phyloP scores from a whole-genome alignment of 2,329 filamentous ascomycete species.

The Aspergillus sp. region DNA sequence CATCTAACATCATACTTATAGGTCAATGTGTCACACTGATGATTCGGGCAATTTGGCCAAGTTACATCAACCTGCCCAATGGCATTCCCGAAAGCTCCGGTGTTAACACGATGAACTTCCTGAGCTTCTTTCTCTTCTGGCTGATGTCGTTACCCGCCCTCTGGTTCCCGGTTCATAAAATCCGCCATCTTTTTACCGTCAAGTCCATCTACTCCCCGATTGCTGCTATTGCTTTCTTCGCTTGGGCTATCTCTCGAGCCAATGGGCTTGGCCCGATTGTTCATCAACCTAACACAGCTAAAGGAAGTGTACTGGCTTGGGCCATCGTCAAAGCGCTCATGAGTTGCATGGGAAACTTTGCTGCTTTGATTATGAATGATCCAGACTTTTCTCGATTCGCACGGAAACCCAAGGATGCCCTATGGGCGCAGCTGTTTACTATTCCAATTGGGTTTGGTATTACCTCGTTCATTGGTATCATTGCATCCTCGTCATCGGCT shows the following conservation, averaged over 20 bases:
- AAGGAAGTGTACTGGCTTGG: conserved; percentile 75
- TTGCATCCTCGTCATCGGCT: conserved; percentile 66
- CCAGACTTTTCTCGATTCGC: conserved; percentile 87
- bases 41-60: conserved; percentile 79
- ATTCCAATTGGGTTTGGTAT: conserved; percentile 72
- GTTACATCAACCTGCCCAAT: conserved; percentile 63
- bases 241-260: conserved; percentile 80
- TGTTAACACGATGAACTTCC: conserved; percentile 72
- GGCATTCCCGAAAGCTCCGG: conserved; percentile 64
- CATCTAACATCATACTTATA: conserved; percentile 16
- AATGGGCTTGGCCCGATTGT: conserved; percentile 83
- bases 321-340: conserved; percentile 82
- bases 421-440: conserved; percentile 77
- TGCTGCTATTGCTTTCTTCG: conserved; percentile 82
- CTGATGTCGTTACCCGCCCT: conserved; percentile 75
- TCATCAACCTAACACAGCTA: conserved; percentile 60
- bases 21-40: conserved; percentile 83
- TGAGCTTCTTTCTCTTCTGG: conserved; percentile 88
- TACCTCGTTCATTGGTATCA: conserved; percentile 83
- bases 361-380: conserved; percentile 76
- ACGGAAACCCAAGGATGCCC: conserved; percentile 68
- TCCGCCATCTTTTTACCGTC: conserved; percentile 86
- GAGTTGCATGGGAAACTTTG: conserved; percentile 87
- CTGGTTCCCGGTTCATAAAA: conserved; percentile 85
- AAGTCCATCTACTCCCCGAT: conserved; percentile 82